A percentile compares a stretch with the other conserved stretches of the same genome.
Conservation (phyloP, 2,329 filamentous ascomycete genomes). For the Coniochaeta sp. region DNA sequence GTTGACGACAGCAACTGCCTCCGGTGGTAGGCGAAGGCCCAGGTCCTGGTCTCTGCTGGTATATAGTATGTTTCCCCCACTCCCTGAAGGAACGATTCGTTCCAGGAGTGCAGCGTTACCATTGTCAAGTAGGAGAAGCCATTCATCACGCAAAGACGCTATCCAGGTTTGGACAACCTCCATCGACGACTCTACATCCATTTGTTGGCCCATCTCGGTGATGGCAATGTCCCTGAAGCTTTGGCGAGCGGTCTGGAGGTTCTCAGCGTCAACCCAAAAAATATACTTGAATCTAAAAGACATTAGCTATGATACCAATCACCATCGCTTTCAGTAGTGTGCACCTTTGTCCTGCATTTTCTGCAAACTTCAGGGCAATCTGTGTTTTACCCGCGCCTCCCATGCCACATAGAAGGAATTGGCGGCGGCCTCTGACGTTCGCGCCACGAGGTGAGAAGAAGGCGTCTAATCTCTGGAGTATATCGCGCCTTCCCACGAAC, state of each 20-base stretch:
- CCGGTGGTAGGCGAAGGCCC: constrained; percentile 4
- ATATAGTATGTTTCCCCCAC: constrained; percentile 19
- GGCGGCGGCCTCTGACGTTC: constrained; percentile 3
- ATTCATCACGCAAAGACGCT: constrained; percentile 11
- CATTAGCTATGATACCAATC: too few relatives aligned
- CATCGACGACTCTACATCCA: too few relatives aligned
- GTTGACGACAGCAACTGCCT: constrained; percentile 6
- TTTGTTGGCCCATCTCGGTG: too few relatives aligned
- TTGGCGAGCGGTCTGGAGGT: too few relatives aligned
- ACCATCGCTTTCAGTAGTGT: too few relatives aligned
- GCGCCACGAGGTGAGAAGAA: constrained; percentile 8
- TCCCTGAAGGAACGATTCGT: constrained; percentile 9
- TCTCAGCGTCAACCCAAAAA: constrained; percentile 23
- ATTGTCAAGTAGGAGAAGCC: constrained; percentile 25
- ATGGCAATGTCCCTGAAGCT: too few relatives aligned
- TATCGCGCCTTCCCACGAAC: constrained; percentile 18
- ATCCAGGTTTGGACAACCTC: constrained; percentile 12
- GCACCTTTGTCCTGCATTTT: constrained; percentile 11
- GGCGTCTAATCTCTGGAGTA: constrained; percentile 13
- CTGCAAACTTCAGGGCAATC: constrained; percentile 18
- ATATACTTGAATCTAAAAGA: constrained; percentile 19
- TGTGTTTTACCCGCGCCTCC: constrained; percentile 23
- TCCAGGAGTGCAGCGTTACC: constrained; percentile 7
- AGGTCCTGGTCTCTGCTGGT: constrained; percentile 13
- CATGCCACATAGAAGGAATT: constrained; percentile 19